Evolutionary conservation across 177 flowering plant genomes (phyloP), one percentile per base, ranked within the genome.

Genomic region (Vitis hybrid): DNA sequence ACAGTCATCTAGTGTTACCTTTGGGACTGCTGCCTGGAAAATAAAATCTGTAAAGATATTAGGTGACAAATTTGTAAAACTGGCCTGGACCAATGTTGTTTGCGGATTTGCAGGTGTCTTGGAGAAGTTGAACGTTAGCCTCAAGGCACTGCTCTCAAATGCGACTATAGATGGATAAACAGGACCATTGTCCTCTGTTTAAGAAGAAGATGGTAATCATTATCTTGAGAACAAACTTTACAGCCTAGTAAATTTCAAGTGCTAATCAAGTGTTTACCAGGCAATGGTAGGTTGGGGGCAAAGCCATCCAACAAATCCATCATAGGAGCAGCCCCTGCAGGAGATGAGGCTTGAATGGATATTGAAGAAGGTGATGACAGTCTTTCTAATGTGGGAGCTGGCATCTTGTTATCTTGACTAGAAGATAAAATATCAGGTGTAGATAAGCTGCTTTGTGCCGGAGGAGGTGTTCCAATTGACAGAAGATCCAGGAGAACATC

Each of bases 1-100:
- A 67, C 13, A 8, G 31, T 45, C 15, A 64, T 69, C 11, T 53
- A 50, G 18, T 2, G 15, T 77, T 86, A 95, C 99, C 98, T 95
- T 95, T 8, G 99, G 99, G 70, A 95, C 99, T 62, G 99, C 99
- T 20, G 99, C 99, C 82, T 91, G 98, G 79, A 95, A 95, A 65
- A 91, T 68, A 70, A 95, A 89, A 81, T 95, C 87, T 10, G 94
- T 84, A 70, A 75, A 91, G 62, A 50, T 62, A 76, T 83, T 76
- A 15, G 93, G 71, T 16, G 99, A 85, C 79, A 83, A 65, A 79
- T 95, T 95, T 39, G 81, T 78, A 74, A 95, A 93, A 16, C 85
- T 85, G 66, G 99, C 97, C 68, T 83, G 78, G 68, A 95, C 87
- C 26, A 73, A 15, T 59, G 99, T 91, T 62, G 81, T 75, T 65